phyloP scores from a whole-genome alignment of 805 yeast species.

The Tetrapisispora arboricola region DNA sequence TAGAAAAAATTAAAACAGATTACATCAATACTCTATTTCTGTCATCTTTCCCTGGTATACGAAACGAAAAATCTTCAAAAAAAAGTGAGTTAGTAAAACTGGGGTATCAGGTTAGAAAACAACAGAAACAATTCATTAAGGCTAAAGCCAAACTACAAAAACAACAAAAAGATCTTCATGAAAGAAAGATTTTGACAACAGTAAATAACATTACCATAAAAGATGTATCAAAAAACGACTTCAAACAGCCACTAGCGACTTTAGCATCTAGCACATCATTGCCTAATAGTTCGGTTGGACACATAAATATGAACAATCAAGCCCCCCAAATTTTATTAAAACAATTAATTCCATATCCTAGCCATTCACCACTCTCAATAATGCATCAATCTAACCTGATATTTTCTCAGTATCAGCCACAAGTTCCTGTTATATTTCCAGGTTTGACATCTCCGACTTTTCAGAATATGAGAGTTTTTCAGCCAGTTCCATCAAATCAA shows the following conservation, averaged over 20 bases:
- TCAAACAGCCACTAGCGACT: neutral
- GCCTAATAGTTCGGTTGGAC: neutral
- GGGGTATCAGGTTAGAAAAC: too few relatives aligned
- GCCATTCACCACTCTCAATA: neutral
- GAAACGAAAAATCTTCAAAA: too few relatives aligned
- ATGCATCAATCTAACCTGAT: neutral
- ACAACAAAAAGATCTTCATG: neutral
- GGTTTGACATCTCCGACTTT: neutral
- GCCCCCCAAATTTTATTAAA: neutral
- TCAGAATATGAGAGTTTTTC: neutral
- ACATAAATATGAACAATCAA: neutral
- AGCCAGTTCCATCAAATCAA: neutral
- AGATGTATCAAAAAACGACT: neutral
- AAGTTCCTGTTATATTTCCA: neutral
- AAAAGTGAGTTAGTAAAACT: too few relatives aligned
- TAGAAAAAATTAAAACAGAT: neutral
- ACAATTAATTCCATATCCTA: neutral
- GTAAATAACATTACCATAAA: neutral
- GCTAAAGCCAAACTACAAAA: neutral
- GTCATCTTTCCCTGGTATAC: too few relatives aligned
- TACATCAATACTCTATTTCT: too few relatives aligned
- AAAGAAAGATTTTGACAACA: neutral
- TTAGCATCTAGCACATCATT: neutral
- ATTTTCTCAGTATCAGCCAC: conserved; percentile 1
- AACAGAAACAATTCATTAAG: too few relatives aligned